phyloP scores from a whole-genome alignment of 1,284 basidiomycete genomes.

The Earliella scabrosa region DNA sequence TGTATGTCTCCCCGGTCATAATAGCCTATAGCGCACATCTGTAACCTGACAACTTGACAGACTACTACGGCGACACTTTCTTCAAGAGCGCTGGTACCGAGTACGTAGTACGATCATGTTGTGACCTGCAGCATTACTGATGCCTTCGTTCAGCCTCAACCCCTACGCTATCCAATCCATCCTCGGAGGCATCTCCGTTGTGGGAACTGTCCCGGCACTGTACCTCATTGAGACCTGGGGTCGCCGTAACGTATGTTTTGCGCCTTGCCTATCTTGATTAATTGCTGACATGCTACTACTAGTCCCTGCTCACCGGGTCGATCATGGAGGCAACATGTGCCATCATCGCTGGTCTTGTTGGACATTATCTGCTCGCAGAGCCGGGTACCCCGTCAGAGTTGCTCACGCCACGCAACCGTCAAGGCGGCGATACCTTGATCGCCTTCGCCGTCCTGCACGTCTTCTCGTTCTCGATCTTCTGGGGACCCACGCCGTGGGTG shows the following conservation, averaged over 20 bases:
- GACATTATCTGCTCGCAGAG: constrained; percentile 68
- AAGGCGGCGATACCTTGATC: constrained; percentile 67
- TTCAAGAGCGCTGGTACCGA: constrained; percentile 77
- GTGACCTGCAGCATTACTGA: too few relatives aligned
- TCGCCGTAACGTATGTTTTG: constrained; percentile 52
- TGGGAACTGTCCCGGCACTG: constrained; percentile 66
- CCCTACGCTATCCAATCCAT: constrained; percentile 78
- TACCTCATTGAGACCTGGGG: constrained; percentile 71
- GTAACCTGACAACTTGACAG: constrained; percentile 35
- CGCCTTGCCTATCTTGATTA: neutral
- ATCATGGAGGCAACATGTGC: constrained; percentile 65
- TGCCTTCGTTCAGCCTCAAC: constrained; percentile 46
- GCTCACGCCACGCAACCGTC: constrained; percentile 58
- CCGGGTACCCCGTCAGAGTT: constrained; percentile 47
- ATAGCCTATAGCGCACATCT: neutral
- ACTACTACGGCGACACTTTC: constrained; percentile 85
- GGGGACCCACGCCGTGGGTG: constrained; percentile 69
- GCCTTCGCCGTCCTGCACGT: constrained; percentile 81
- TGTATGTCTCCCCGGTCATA: constrained; percentile 45
- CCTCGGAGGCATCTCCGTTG: constrained; percentile 70
- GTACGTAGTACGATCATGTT: too few relatives aligned
- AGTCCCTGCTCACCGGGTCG: constrained; percentile 73
- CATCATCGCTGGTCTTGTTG: constrained; percentile 72
- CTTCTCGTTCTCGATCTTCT: constrained; percentile 73
- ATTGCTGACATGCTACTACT: too few relatives aligned